A percentile compares a stretch with the other conserved stretches of the same genome.
phyloP scores from a whole-genome alignment of 2,329 filamentous ascomycete genomes.

The Hymenotorrendiella dingleyae region DNA sequence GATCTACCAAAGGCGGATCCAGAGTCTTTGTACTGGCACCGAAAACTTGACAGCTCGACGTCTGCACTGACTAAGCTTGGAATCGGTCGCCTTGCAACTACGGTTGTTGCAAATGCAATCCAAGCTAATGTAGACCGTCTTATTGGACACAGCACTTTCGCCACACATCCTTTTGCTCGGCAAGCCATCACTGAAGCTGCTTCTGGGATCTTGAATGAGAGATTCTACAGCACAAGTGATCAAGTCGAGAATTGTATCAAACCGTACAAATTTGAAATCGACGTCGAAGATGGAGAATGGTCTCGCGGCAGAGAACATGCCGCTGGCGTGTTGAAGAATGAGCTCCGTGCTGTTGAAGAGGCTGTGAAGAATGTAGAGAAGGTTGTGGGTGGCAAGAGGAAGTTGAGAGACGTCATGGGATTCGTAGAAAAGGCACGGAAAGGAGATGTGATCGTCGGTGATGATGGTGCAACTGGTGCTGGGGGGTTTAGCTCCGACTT shows the following conservation, averaged over 20 bases:
- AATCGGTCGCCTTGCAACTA: conserved; percentile 87
- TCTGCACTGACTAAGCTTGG: conserved; percentile 90
- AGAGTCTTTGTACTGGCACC: conserved; percentile 83
- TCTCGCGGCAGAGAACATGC: conserved; percentile 77
- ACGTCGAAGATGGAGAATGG: conserved; percentile 91
- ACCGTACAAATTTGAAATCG: conserved; percentile 96
- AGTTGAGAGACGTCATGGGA: conserved; percentile 79
- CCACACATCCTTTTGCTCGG: conserved; percentile 83
- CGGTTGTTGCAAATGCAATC: conserved; percentile 81
- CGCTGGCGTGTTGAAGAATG: conserved; percentile 72
- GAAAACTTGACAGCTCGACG: conserved; percentile 87
- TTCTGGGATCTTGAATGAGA: conserved; percentile 82
- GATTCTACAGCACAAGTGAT: conserved; percentile 94
- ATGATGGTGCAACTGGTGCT: conserved; percentile 75
- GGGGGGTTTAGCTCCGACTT: conserved; percentile 90
- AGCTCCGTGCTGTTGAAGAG: conserved; percentile 76
- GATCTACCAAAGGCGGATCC: conserved; percentile 81
- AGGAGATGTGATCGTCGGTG: conserved; percentile 79
- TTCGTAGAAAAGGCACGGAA: conserved; percentile 89
- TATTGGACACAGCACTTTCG: conserved; percentile 75
- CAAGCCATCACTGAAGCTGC: conserved; percentile 91
- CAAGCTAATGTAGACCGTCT: conserved; percentile 78
- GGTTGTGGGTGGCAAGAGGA: conserved; percentile 72
- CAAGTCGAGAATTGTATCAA: conserved; percentile 99
- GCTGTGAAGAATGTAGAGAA: conserved; percentile 73